Base-by-base conservation (phyloP, 1,139 yeast species). In the Pichia cactophila region DNA sequence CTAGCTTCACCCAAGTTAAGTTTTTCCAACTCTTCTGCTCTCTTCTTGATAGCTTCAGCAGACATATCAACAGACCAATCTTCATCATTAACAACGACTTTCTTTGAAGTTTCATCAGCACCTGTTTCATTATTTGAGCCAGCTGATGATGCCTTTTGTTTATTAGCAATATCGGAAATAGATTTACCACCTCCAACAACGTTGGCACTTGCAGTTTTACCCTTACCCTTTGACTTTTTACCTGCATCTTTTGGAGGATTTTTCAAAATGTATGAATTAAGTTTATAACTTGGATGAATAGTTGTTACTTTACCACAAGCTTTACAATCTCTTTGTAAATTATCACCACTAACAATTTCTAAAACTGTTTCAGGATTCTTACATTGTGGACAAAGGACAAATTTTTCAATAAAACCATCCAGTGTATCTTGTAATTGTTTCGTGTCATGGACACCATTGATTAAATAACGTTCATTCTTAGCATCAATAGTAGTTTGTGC, bases 41-140 rank as follows among this genome's bases (percentile, higher is more conserved):
- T 86, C 42, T 87, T 89, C 64, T 86, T 85, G 59, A 94, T 88
- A 49, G 98, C 98, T 69, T 89, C 98, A 66, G 86, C 95, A 47
- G 96, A 86, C 81, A 92, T 86, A 67, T 92, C 99, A 47, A 90
- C 97, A 23, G 97, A 89, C 98, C 98, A 92, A 57, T 88, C 96
- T 60, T 87, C 97, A 64, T 89, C 96, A 56, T 81, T 80, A 46
- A 77, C 77, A 58, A 80, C 83, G 50, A 85, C 80, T 51, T 79
- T 77, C 55, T 75, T 70, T 42, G 63, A 67, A 28, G 69, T 70
- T 10, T 52, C 56, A 65, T 82, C 78, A 42, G 95, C 81, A 8
- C 60, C 67, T 11, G 62, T 68, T 7, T 45, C 52, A 9, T 54
- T 56, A 42, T 59, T 60, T 42, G 59, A 51, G 41, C 63, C 68